Evolutionary conservation across 176 grass and related monocot species (phyloP), one percentile per base, ranked within the genome.

Genomic region (Paspalum vaginatum): DNA sequence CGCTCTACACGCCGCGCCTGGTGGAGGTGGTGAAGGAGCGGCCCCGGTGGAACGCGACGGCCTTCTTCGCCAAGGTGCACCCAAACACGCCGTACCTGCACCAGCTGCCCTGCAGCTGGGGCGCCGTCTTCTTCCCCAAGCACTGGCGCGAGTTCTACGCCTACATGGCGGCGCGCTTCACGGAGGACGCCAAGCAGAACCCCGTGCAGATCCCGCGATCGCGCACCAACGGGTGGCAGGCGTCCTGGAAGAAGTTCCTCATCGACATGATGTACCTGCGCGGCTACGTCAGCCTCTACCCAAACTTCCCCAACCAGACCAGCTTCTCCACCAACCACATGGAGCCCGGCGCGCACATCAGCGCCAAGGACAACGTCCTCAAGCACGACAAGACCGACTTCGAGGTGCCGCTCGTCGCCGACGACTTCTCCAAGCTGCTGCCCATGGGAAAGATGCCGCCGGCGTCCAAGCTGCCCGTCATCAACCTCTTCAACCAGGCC

Each of bases 311-410:
- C 43, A 78, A 89, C 74, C 96, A 99, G 72, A 78, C 86, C 5
- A 99, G 96, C 84, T 99, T 99, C 88, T 99, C 96, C 2, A 99
- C 96, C 2, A 99, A 99, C 84, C 96, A 99, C 92, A 95, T 99
- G 96, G 96, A 99, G 75, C 96, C 96, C 4, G 96, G 96, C 1
- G 96, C 96, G 0, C 96, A 99, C 84, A 99, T 99, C 79, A 89
- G 90, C 83, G 92, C 96, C 55, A 95, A 91, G 86, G 92, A 80
- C 88, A 99, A 95, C 80, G 76, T 25, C 42, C 63, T 95, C 12
- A 91, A 84, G 77, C 96, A 99, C 45, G 32, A 91, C 79, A 95
- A 82, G 79, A 49, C 0, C 0, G 96, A 99, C 62, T 99, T 99
- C 61, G 86, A 89, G 86, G 96, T 99, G 80, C 96, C 92, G 4